These are phyloP conservation scores for Penicillium cosmopolitanum DNA, from an alignment of 495 filamentous ascomycete species.

Conservation along the genomic window DNA sequence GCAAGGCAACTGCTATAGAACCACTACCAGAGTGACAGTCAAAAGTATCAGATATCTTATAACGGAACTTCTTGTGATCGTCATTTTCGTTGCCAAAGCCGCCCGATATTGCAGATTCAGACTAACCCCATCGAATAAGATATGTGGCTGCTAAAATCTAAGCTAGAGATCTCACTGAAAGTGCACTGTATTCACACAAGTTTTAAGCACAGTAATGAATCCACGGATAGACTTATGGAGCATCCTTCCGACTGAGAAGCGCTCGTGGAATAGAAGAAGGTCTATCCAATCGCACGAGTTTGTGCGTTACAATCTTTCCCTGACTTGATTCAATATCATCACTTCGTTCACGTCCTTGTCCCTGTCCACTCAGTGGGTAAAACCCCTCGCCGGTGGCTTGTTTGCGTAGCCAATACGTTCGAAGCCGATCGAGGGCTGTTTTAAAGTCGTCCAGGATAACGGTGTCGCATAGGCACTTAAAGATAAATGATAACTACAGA, in stretches of 20 bases:
- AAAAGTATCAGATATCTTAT: too few relatives aligned
- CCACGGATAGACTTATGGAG: neutral
- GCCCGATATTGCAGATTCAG: too few relatives aligned
- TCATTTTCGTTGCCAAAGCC: too few relatives aligned
- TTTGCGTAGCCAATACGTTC: constrained; percentile 23
- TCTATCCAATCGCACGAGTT: constrained; percentile 7
- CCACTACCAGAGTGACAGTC: too few relatives aligned
- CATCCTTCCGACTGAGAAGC: constrained; percentile 1
- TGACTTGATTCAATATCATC: constrained; percentile 17
- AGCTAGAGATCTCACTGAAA: too few relatives aligned
- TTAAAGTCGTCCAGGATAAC: constrained; percentile 67
- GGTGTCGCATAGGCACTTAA: constrained; percentile 63
- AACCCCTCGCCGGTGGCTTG: constrained; percentile 16
- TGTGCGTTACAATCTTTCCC: constrained; percentile 4
- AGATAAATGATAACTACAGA: constrained; percentile 54
- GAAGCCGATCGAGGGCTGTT: constrained; percentile 48
- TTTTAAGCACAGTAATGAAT: too few relatives aligned
- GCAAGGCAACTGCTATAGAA: too few relatives aligned
- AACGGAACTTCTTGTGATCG: too few relatives aligned
- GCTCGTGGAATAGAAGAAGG: constrained; percentile 19
- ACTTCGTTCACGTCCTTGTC: neutral
- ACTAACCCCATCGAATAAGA: too few relatives aligned
- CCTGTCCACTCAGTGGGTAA: neutral
- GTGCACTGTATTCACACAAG: too few relatives aligned
- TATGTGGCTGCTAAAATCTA: too few relatives aligned